Evolutionary conservation across 2,329 filamentous ascomycete species (phyloP).

Genomic region (Pestalotiopsis sp.): DNA sequence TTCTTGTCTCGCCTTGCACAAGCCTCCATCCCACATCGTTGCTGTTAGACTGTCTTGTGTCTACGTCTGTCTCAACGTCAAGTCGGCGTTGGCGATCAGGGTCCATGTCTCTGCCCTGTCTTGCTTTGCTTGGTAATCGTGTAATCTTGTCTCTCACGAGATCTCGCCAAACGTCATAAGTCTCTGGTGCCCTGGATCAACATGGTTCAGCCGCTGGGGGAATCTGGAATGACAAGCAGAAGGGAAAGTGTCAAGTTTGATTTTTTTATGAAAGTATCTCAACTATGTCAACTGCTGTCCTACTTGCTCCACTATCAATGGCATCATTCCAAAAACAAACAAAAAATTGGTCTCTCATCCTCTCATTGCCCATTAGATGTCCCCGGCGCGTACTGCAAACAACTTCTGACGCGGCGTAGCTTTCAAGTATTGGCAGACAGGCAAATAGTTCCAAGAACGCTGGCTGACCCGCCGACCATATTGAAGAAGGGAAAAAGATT

Average conservation of each 20-base stretch:
- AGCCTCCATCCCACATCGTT: background rate
- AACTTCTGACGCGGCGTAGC: background rate
- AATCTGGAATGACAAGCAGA: background rate
- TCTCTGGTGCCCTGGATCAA: background rate
- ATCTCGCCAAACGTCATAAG: background rate
- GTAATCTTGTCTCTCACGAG: background rate
- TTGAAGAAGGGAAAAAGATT: background rate
- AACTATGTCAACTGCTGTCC: slow-evolving; percentile 1
- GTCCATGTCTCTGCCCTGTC: background rate
- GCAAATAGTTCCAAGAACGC: background rate
- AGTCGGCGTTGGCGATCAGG: background rate
- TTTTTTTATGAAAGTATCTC: slow-evolving; percentile 1
- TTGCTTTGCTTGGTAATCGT: background rate
- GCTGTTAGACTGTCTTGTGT: background rate
- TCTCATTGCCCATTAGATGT: slow-evolving; percentile 6
- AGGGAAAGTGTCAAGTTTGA: background rate
- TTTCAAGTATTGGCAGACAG: background rate
- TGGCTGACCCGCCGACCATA: background rate
- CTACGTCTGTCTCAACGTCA: background rate
- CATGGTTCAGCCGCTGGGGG: background rate
- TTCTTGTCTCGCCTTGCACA: background rate
- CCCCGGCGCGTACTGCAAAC: background rate
- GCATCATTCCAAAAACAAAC: background rate
- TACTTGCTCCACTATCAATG: background rate
- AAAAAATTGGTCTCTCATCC: background rate